Base-by-base conservation (phyloP, 208 protist species). In the Acanthamoeba castellanii region DNA sequence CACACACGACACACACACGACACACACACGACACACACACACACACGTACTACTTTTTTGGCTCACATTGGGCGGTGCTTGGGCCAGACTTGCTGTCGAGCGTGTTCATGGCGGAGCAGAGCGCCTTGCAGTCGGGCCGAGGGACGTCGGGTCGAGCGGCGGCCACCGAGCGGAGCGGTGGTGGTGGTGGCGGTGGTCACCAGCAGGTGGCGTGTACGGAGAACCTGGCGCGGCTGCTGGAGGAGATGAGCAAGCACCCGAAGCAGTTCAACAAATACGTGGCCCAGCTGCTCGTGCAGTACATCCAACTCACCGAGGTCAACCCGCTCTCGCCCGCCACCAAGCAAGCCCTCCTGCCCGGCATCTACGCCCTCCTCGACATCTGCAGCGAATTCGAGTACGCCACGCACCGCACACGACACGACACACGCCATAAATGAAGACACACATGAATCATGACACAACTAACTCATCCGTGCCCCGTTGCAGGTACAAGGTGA, bases 201-300 rank as follows among this genome's bases (percentile, higher is more conserved):
- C 74, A 57, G 14, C 74, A 84, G 42, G 37, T 30, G 64, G 66
- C 50, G 37, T 85, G 72, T 27, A 70, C 57, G 70, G 45, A 94
- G 64, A 94, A 94, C n/a, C 32, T 94, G 34, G 91, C 91, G 27
- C 64, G 91, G 16, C 57, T 94, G 66, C 30, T 94, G 45, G 91
- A 85, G 32, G 91, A 94, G 52, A 81, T 94, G 70, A 70, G 52
- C 91, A 94, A 94, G 91, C 91, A 94, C 50, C 37, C 37, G 25
- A 94, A 94, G 72, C 70, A 81, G 70, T 94, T 94, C 91, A 94
- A 94, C 91, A 94, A 94, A 45, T 94, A 94, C n/a, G 72, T 85
- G 72, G 45, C 70, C 5, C 72, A 85, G 32, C 91, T 94, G 22
- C 72, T 94, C 30, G 50, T 85, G 32, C 52, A 85, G 32, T 94